phyloP scores from a whole-genome alignment of 169 alveolate species.

The Cryptosporidium meleagridis region DNA sequence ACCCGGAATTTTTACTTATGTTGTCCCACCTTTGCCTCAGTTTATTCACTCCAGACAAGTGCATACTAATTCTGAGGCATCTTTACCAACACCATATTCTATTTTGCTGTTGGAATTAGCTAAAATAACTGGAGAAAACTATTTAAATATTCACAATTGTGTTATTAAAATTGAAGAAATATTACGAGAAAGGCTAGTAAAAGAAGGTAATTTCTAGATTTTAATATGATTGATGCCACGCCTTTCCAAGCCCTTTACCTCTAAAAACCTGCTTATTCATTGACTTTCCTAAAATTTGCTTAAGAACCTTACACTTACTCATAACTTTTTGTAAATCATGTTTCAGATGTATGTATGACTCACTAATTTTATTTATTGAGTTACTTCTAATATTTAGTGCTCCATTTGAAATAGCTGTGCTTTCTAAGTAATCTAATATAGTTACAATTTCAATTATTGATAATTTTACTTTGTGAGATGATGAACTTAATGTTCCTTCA shows the following conservation, averaged over 20 bases:
- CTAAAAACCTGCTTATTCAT: constrained; percentile 13
- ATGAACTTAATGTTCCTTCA: constrained; percentile 9
- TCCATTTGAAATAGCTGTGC: not conserved
- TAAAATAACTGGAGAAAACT: constrained; percentile 33
- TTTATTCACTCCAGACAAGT: constrained; percentile 68
- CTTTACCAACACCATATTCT: constrained; percentile 35
- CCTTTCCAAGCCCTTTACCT: constrained; percentile 61
- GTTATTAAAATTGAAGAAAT: constrained; percentile 55
- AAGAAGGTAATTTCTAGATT: not conserved
- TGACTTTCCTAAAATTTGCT: constrained; percentile 59
- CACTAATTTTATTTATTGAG: not conserved
- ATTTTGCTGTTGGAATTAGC: constrained; percentile 22
- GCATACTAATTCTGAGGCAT: constrained; percentile 24
- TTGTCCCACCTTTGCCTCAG: constrained; percentile 55
- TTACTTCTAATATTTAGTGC: not conserved
- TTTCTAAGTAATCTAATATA: constrained; percentile 43
- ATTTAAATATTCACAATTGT: constrained; percentile 38
- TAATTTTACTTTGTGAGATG: constrained; percentile 31
- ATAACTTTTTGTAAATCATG: constrained; percentile 26
- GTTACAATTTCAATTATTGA: constrained; percentile 52
- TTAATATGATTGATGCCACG: constrained; percentile 43
- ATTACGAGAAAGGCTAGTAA: not conserved
- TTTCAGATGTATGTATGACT: constrained; percentile 1
- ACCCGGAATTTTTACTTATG: constrained; percentile 50
- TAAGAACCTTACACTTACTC: constrained; percentile 31